These are phyloP conservation scores for Eucalyptus victrix DNA, from an alignment of 345 rosid genomes.

Conservation along the genomic window DNA sequence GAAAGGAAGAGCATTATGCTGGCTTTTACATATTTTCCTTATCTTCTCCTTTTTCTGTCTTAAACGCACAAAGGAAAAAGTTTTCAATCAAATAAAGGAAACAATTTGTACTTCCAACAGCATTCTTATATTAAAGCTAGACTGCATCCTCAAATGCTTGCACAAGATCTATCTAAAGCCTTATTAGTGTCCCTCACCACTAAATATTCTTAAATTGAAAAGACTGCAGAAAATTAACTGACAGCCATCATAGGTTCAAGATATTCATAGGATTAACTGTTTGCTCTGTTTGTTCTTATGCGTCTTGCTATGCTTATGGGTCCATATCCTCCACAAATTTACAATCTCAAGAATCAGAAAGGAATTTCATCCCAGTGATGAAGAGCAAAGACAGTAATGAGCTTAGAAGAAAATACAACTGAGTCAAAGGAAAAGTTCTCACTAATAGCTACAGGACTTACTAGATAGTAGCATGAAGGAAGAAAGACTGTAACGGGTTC, in stretches of 20 bases:
- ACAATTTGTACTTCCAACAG: background rate
- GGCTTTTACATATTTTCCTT: constrained; percentile 40
- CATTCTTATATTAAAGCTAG: background rate
- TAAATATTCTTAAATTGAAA: background rate
- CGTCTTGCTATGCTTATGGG: background rate
- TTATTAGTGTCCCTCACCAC: background rate
- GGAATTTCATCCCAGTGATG: background rate
- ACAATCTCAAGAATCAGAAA: background rate
- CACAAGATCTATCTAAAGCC: background rate
- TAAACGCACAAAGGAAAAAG: constrained; percentile 1
- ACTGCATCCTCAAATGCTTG: background rate
- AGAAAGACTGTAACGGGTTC: background rate
- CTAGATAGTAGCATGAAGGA: background rate
- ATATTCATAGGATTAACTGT: background rate
- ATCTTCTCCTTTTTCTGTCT: constrained; percentile 65
- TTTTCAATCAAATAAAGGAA: background rate
- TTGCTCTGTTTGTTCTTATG: background rate
- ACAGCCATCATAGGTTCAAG: background rate
- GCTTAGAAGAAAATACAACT: background rate
- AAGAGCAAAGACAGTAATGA: background rate
- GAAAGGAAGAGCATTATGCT: constrained; percentile 50
- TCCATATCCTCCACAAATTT: background rate
- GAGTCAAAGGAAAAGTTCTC: background rate
- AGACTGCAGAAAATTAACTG: background rate
- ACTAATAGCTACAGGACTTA: background rate